Base-by-base conservation (phyloP, 2,329 filamentous ascomycete genomes). In the Microsporum canis region DNA sequence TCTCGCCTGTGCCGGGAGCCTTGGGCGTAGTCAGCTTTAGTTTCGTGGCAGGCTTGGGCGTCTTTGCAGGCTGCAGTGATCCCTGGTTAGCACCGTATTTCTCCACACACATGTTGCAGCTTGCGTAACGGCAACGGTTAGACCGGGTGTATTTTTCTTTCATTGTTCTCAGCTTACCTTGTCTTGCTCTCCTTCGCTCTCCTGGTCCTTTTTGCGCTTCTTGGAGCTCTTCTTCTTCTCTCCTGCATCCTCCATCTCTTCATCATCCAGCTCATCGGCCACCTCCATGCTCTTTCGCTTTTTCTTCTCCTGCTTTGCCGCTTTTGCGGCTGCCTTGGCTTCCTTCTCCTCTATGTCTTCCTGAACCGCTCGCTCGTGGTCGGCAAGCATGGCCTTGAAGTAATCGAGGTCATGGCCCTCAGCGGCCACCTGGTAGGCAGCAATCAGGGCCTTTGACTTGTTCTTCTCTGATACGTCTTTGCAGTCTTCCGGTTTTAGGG, bases 191-290 rank as follows among this genome's bases (percentile, higher is more conserved):
- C 79, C 80, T 43, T 83, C 84, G 0, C 75, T 77, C 27, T 78
- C 80, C 70, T 89, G 87, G 82, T 95, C 95, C 68, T 91, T 87
- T 82, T 96, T 96, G 81, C 96, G 96, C 82, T 88, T 88, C 5
- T 76, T 76, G 57, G 76, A 76, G 71, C 82, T 82, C 5, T 80
- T 71, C 70, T 81, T 81, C 72, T 82, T 81, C 63, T 76, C 73
- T 29, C 73, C 68, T 31, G 70, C 79, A 31, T 77, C 78, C 66
- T 66, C 76, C 71, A 76, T 80, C 62, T 82, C 81, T 31, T 86
- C 84, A 38, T 82, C 79, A 39, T 81, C 80, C 6, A 72, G 74
- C 27, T 80, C 82, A 55, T 79, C 79, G 6, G 73, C 77, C 62
- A 77, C 73, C 27, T 73, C 75, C 64, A 73, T 76, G 36, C 73